Evolutionary conservation across 495 filamentous ascomycete species (phyloP).

Genomic region (Amphirosellinia nigrospora): DNA sequence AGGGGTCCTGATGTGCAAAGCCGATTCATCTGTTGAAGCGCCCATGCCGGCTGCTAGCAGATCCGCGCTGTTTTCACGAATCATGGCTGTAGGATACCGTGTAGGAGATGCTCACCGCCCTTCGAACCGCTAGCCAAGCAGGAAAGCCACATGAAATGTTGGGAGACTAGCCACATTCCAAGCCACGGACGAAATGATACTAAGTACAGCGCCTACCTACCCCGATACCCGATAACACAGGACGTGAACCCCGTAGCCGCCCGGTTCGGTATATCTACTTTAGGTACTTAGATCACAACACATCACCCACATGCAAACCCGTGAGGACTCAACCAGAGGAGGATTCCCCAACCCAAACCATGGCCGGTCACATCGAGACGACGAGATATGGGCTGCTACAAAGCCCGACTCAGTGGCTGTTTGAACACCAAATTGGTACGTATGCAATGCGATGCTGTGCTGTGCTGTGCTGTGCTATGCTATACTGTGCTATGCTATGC

Average conservation of each 20-base stretch:
- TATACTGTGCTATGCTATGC: no score
- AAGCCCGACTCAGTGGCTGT: conserved; percentile 25
- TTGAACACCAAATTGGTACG: conserved; percentile 30
- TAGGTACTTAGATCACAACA: neutral
- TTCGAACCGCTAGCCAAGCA: neutral
- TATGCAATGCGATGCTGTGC: no score
- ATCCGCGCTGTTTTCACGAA: neutral
- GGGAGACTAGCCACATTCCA: conserved; percentile 10
- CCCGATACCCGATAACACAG: neutral
- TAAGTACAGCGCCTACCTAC: no score
- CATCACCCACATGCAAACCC: neutral
- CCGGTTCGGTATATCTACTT: neutral
- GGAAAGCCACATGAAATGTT: conserved; percentile 5
- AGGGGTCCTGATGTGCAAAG: no score
- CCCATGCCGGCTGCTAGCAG: neutral
- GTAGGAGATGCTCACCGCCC: conserved; percentile 5
- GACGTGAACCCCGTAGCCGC: conserved; percentile 1
- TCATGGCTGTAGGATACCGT: neutral
- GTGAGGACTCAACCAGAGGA: conserved; percentile 3
- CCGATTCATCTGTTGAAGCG: neutral
- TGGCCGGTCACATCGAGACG: conserved; percentile 20
- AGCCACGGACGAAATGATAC: conserved; percentile 22
- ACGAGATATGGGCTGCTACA: conserved; percentile 19
- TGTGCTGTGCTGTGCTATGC: no score
- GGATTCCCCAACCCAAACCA: neutral